phyloP scores from a whole-genome alignment of 2,329 filamentous ascomycete genomes.

The Ophiostoma quercus region DNA sequence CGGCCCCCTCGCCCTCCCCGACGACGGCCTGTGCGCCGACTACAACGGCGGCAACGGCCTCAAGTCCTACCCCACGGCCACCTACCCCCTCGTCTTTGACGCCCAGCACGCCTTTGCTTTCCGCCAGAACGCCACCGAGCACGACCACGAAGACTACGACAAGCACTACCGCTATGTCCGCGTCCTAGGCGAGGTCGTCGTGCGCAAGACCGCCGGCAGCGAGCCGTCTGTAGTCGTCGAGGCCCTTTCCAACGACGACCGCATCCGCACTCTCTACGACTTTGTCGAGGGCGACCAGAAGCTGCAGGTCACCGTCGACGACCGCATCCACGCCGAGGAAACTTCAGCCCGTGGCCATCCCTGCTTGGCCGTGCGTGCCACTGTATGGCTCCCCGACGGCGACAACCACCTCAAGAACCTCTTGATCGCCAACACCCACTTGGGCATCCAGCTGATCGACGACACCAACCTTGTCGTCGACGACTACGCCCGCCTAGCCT shows the following conservation, averaged over 20 bases:
- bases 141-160: neutral
- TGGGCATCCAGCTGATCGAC: conserved; percentile 40
- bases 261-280: conserved; percentile 32
- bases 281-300: conserved; percentile 35
- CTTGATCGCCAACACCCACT: conserved; percentile 36
- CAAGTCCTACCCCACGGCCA: neutral
- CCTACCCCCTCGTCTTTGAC: conserved; percentile 36
- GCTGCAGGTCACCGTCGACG: neutral
- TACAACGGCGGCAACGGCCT: neutral
- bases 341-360: conserved; percentile 32
- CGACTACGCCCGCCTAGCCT: conserved; percentile 33
- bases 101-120: conserved; percentile 20
- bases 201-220: conserved; percentile 34
- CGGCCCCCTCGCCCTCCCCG: conserved; percentile 21
- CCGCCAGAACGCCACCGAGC: conserved; percentile 17
- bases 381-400: conserved; percentile 42
- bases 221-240: conserved; percentile 41
- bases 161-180: conserved; percentile 32
- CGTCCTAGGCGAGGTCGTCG: conserved; percentile 43
- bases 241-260: conserved; percentile 42
- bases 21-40: neutral
- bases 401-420: conserved; percentile 36
- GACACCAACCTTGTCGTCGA: conserved; percentile 38
- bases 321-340: conserved; percentile 17
- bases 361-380: conserved; percentile 46